phyloP scores from a whole-genome alignment of 2,329 filamentous ascomycete genomes.

The Tetracladium maxilliforme region DNA sequence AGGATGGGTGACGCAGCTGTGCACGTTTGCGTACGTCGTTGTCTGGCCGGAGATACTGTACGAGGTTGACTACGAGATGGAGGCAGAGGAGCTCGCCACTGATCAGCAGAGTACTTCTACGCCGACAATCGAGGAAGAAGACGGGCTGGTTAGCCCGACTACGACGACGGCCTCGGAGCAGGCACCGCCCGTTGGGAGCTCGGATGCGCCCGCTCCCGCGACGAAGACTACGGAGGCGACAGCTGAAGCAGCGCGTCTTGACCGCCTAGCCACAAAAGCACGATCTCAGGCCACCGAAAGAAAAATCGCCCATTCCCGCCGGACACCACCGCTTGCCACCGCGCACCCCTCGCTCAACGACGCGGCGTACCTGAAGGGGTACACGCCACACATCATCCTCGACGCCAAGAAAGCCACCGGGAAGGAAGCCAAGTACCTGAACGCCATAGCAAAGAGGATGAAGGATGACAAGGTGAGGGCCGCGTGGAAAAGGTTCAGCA shows the following conservation, averaged over 20 bases:
- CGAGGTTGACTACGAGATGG: conserved; percentile 59
- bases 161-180: conserved; percentile 1
- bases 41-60: conserved; percentile 72
- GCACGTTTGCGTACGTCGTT: conserved; percentile 80
- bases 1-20: conserved; percentile 86
- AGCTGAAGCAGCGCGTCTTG: conserved; percentile 45
- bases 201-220: conserved; percentile 6
- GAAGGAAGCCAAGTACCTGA: conserved; percentile 59
- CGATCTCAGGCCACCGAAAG: neutral
- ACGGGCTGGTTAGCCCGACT: conserved; percentile 3
- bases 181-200: conserved; percentile 8
- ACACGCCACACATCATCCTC: conserved; percentile 54
- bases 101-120: conserved; percentile 10
- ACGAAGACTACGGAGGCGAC: conserved; percentile 36
- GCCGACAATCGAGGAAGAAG: conserved; percentile 12
- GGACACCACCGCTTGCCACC: conserved; percentile 32
- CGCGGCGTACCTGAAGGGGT: conserved; percentile 38
- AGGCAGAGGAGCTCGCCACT: conserved; percentile 42
- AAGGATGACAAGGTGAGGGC: conserved; percentile 35
- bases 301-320: conserved; percentile 5
- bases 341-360: conserved; percentile 39
- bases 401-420: conserved; percentile 68
- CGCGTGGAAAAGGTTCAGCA: conserved; percentile 60
- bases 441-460: conserved; percentile 40
- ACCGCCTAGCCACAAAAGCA: conserved; percentile 30